Percentiles rank a stretch among this genome's conserved stretches.
These are phyloP conservation scores for Hanseniaspora thailandica DNA, from an alignment of 805 yeast genomes.

Conservation along the genomic window DNA sequence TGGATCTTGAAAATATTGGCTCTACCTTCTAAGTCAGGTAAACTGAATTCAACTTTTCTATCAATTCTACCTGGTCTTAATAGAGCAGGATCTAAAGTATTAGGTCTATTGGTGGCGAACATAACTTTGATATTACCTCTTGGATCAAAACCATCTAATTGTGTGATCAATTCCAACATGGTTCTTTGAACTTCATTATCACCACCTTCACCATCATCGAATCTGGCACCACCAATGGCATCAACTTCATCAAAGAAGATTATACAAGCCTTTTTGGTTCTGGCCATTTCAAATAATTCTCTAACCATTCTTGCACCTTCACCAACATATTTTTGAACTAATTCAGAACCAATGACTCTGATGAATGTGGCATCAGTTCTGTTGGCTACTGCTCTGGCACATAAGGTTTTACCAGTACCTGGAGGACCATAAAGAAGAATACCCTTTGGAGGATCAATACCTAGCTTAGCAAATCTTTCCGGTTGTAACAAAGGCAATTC, in stretches of 20 bases:
- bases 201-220: slow-evolving; percentile 99
- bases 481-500: slow-evolving; percentile 89
- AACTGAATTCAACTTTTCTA: slow-evolving; percentile 91
- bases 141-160: slow-evolving; percentile 96
- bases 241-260: slow-evolving; percentile 97
- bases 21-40: slow-evolving; percentile 95
- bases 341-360: slow-evolving; percentile 94
- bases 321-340: slow-evolving; percentile 97
- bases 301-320: slow-evolving; percentile 99
- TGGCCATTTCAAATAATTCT: slow-evolving; percentile 97
- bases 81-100: slow-evolving; percentile 94
- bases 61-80: slow-evolving; percentile 98
- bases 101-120: slow-evolving; percentile 98
- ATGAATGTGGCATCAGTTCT: slow-evolving; percentile 98
- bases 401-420: slow-evolving; percentile 95
- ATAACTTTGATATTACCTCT: slow-evolving; percentile 97
- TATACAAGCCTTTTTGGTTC: slow-evolving; percentile 95
- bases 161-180: slow-evolving; percentile 95
- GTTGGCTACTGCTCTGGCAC: slow-evolving; percentile 98
- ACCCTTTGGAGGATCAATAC: slow-evolving; percentile 99
- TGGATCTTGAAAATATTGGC: slow-evolving; percentile 96
- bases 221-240: slow-evolving; percentile 99
- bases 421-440: slow-evolving; percentile 94
- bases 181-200: slow-evolving; percentile 98
- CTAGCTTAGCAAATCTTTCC: slow-evolving; percentile 90